Base-by-base conservation (phyloP, 2,329 filamentous ascomycete genomes). In the Pseudogymnoascus sp. region DNA sequence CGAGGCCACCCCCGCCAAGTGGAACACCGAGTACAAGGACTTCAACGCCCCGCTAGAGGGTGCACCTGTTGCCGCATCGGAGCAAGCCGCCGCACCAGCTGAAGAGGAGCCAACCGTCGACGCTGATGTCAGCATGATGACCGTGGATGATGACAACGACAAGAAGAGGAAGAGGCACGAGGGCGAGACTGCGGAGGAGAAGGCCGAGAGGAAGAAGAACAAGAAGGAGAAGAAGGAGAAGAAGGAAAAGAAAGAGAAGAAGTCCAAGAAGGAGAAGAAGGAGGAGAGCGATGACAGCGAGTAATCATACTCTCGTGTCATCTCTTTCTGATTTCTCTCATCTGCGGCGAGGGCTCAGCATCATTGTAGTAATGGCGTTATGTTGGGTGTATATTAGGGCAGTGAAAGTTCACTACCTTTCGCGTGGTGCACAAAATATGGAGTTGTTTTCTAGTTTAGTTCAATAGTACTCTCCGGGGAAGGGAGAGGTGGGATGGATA, bases 21-120 rank as follows among this genome's bases (percentile, higher is more conserved):
- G 95, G 95, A 92, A 90, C 70, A 79, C 84, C 38, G 89, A 90
- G 69, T 99, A 99, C 84, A 93, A 92, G 78, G 95, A 97, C 80
- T 96, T 87, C 80, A 87, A 83, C 72, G 83, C 83, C 41, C 79
- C 82, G 14, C 61, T 75, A 70, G 66, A 76, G 65, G 64, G 78
- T 77, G 58, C 77, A 72, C 38, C 69, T 52, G 74, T 77, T 18
- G 67, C 71, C 37, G 69, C 72, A 33, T 74, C 75, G 63, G 77
- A 79, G 60, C 72, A 73, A 59, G 71, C 73, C 60, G 71, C 74
- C 37, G 71, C 74, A 41, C 70, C 77, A 31, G 72, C 76, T 6
- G 58, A 60, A 35, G 58, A 60, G 35, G 71, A 75, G 5, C 66
- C 76, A 37, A 66, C 72, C 23, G 70, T 74, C 58, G 74, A 75